These are phyloP conservation scores for Bodo saltans DNA, from an alignment of 78 protist species.

Conservation along the genomic window DNA sequence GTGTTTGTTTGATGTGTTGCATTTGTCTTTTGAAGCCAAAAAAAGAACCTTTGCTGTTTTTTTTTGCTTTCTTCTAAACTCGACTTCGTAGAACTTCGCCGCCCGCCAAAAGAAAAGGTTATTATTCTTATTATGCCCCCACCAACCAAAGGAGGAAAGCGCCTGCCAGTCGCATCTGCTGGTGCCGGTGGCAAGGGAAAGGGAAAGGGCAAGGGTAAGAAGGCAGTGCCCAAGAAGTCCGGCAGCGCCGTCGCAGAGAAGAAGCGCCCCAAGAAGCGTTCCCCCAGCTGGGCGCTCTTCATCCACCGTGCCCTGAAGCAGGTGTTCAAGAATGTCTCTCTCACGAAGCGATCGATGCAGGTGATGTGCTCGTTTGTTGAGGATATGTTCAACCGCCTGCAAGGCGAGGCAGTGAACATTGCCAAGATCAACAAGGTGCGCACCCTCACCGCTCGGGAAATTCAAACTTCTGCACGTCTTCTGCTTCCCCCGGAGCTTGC, in stretches of 20 bases:
- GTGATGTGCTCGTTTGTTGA: constrained; percentile 80
- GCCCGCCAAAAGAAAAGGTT: no score
- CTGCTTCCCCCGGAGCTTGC: constrained; percentile 89
- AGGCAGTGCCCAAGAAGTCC: background rate
- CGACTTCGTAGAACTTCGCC: no score
- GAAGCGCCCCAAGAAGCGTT: constrained; percentile 1
- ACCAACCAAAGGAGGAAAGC: no score
- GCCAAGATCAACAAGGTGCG: constrained; percentile 69
- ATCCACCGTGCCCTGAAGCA: constrained; percentile 76
- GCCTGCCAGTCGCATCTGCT: no score
- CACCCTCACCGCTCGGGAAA: constrained; percentile 76
- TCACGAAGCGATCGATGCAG: constrained; percentile 71
- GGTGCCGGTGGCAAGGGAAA: no score
- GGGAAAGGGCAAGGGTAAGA: background rate
- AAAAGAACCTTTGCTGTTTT: no score
- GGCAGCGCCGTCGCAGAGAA: background rate
- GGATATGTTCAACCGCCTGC: constrained; percentile 79
- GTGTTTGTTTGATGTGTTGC: no score
- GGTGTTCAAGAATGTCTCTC: constrained; percentile 75
- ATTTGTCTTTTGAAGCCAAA: no score
- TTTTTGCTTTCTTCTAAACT: no score
- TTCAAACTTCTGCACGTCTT: constrained; percentile 84
- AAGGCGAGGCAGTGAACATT: constrained; percentile 71
- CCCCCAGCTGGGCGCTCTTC: constrained; percentile 25
- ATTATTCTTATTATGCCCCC: no score